phyloP scores from a whole-genome alignment of 1,139 yeast genomes.

The Scheffersomyces stambukii region DNA sequence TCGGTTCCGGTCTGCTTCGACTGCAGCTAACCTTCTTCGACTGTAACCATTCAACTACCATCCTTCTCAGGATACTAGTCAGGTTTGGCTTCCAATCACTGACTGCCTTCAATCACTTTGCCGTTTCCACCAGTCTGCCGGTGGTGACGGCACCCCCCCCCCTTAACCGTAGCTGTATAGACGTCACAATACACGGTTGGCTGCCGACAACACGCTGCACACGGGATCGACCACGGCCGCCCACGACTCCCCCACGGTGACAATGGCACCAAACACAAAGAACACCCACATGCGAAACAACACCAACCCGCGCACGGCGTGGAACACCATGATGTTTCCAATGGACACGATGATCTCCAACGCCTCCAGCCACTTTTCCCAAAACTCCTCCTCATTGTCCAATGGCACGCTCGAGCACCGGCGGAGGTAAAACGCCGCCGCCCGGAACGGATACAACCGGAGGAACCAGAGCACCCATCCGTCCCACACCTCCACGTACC shows the following conservation, averaged over 20 bases:
- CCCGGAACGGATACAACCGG: constrained; percentile 4
- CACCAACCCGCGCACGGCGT: constrained; percentile 15
- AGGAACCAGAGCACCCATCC: constrained; percentile 5
- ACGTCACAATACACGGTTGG: constrained; percentile 8
- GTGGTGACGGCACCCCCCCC: too few species aligned
- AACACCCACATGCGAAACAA: constrained; percentile 18
- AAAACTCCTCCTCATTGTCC: constrained; percentile 5
- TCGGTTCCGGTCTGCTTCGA: neutral
- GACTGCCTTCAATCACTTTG: too few species aligned
- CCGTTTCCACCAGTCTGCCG: too few species aligned
- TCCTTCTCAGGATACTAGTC: too few species aligned
- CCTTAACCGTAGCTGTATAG: too few species aligned
- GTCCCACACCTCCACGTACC: constrained; percentile 13
- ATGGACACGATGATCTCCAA: constrained; percentile 15
- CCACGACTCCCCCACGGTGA: constrained; percentile 13
- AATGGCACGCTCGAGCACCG: constrained; percentile 1
- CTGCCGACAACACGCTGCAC: constrained; percentile 7
- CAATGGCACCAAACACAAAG: constrained; percentile 12
- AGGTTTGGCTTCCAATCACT: too few species aligned
- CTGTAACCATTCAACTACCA: neutral
- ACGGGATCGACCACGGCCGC: constrained; percentile 9
- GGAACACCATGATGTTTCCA: constrained; percentile 13
- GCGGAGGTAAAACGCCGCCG: constrained; percentile 1
- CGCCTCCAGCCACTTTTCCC: constrained; percentile 11
- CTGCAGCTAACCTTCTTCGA: neutral